Evolutionary conservation across 2,329 filamentous ascomycete species (phyloP).

Genomic region (Colletotrichum acutatum): DNA sequence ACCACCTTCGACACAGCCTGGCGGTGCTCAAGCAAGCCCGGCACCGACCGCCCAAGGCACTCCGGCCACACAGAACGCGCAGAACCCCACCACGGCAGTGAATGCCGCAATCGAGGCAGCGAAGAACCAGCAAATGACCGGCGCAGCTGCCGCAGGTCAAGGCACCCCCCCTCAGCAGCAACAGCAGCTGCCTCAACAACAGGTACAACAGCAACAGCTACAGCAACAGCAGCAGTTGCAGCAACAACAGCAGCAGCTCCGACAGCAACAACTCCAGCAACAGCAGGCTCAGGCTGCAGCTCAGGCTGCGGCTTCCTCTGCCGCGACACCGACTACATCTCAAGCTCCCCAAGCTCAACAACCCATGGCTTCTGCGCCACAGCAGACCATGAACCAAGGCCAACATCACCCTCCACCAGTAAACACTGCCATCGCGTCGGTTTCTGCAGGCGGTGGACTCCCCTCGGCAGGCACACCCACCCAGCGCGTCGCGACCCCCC

Average conservation of each 20-base stretch:
- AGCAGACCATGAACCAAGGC: conserved; percentile 39
- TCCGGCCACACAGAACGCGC: conserved; percentile 37
- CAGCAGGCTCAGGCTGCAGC: conserved; percentile 39
- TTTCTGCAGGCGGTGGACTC: conserved; percentile 47
- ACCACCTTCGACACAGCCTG: conserved; percentile 33
- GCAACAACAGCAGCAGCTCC: conserved; percentile 38
- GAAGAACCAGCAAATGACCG: conserved; percentile 53
- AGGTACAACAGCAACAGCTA: conserved; percentile 28
- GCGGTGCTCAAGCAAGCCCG: conserved; percentile 12
- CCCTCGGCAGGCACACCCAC: conserved; percentile 59
- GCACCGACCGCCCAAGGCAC: conserved; percentile 1
- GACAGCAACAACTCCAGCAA: conserved; percentile 43
- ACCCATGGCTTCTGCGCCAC: conserved; percentile 9
- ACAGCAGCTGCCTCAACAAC: conserved; percentile 21
- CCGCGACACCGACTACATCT: conserved; percentile 16
- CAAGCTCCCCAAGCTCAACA: conserved; percentile 25
- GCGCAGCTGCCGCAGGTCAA: conserved; percentile 38
- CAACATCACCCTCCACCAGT: conserved; percentile 55
- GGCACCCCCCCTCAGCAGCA: conserved; percentile 42
- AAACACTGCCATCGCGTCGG: conserved; percentile 58
- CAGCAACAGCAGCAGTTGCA: conserved; percentile 47
- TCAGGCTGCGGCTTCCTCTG: conserved; percentile 28
- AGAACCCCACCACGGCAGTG: conserved; percentile 50
- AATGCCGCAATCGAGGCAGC: conserved; percentile 58
- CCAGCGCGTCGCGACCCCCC: conserved; percentile 63